A percentile compares a stretch with the other conserved stretches of the same genome.
phyloP scores from a whole-genome alignment of 1,139 yeast species.

The Yamadazyma sp. region DNA sequence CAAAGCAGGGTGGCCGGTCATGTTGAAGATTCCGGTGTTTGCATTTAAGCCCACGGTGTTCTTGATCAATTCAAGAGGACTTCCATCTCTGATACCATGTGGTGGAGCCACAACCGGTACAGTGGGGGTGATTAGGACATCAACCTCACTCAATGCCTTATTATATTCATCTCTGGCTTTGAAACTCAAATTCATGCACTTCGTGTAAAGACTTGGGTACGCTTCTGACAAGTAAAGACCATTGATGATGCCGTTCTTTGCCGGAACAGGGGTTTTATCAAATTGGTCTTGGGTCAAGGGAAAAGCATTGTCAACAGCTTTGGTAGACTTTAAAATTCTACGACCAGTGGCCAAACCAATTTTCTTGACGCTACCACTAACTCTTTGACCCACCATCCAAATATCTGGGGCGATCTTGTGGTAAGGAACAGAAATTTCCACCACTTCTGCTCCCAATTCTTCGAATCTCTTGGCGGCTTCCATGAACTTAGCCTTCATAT shows the following conservation, averaged over 20 bases:
- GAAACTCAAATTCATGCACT: constrained; percentile 30
- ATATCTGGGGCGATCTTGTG: constrained; percentile 16
- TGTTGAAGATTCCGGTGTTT: constrained; percentile 34
- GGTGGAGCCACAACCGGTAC: constrained; percentile 15
- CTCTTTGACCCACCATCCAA: constrained; percentile 17
- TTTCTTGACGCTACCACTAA: constrained; percentile 16
- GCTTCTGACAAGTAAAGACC: constrained; percentile 28
- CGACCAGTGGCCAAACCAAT: constrained; percentile 13
- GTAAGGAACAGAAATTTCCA: constrained; percentile 15
- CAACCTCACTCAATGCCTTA: constrained; percentile 21
- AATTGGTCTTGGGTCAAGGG: constrained; percentile 23
- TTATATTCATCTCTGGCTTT: constrained; percentile 30
- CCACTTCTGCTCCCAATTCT: constrained; percentile 16
- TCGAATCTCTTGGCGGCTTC: constrained; percentile 13
- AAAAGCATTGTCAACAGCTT: constrained; percentile 8
- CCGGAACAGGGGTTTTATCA: constrained; percentile 28
- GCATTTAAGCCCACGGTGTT: constrained; percentile 34
- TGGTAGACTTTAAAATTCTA: constrained; percentile 10
- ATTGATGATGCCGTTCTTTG: constrained; percentile 26
- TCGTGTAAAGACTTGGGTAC: constrained; percentile 31
- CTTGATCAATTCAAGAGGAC: constrained; percentile 16
- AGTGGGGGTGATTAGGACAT: constrained; percentile 15
- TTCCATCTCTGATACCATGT: constrained; percentile 14
- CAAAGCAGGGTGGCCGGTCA: constrained; percentile 36
- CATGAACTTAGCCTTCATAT: constrained; percentile 10